Evolutionary conservation across 2,329 filamentous ascomycete species (phyloP).

Genomic region (Aspergillus tamarii): DNA sequence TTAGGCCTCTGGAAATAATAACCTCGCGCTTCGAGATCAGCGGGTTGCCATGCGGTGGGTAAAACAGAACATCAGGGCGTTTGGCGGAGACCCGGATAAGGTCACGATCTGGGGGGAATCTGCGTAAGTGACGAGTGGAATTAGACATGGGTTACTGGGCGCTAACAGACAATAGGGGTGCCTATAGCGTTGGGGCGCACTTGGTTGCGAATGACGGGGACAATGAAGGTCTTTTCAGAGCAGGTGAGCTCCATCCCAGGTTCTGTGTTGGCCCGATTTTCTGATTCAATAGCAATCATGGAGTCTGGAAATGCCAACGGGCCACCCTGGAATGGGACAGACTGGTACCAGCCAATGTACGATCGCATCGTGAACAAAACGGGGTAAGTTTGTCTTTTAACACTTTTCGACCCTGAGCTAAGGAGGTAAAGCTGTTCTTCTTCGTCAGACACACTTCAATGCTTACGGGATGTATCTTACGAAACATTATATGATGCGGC

Average conservation of each 20-base stretch:
- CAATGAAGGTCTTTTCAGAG: conserved; percentile 35
- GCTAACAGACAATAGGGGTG: conserved; percentile 26
- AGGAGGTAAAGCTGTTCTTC: conserved; percentile 26
- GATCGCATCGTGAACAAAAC: conserved; percentile 32
- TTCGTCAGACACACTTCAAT: conserved; percentile 31
- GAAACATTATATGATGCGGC: conserved; percentile 26
- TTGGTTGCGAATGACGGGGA: conserved; percentile 33
- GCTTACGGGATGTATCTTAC: conserved; percentile 33
- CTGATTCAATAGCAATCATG: conserved; percentile 30
- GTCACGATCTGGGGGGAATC: conserved; percentile 44
- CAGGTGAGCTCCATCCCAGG: conserved; percentile 21
- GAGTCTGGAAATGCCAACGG: conserved; percentile 36
- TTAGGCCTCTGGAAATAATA: conserved; percentile 33
- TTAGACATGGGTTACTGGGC: background rate
- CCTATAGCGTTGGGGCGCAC: conserved; percentile 36
- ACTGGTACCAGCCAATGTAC: conserved; percentile 39
- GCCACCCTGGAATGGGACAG: conserved; percentile 36
- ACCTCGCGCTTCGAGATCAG: conserved; percentile 37
- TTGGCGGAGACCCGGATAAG: conserved; percentile 35
- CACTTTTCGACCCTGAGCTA: background rate
- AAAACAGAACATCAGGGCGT: conserved; percentile 37
- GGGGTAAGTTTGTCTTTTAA: conserved; percentile 19
- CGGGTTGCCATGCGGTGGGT: conserved; percentile 41
- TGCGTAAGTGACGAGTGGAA: conserved; percentile 25
- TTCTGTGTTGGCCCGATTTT: no score